These are phyloP conservation scores for Batkoa obscura DNA, from an alignment of 371 early-diverging fungal genomes.

Conservation along the genomic window DNA sequence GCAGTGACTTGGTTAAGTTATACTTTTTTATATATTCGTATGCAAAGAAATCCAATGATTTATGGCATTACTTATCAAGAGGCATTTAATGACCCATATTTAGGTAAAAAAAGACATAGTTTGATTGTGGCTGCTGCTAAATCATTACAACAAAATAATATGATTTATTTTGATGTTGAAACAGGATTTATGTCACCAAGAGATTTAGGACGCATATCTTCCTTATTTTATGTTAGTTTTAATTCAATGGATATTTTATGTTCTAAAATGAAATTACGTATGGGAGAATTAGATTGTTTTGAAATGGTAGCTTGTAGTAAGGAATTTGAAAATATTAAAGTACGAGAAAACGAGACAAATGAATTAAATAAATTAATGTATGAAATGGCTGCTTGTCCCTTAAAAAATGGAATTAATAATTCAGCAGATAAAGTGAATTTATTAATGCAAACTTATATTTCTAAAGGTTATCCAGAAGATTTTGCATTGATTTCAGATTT, in stretches of 20 bases:
- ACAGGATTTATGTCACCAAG: conserved; percentile 69
- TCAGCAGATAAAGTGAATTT: conserved; percentile 79
- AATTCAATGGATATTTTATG: conserved; percentile 74
- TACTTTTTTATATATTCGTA: conserved; percentile 93
- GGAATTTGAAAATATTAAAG: conserved; percentile 84
- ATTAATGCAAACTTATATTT: conserved; percentile 71
- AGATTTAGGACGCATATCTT: conserved; percentile 84
- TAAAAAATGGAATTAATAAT: conserved; percentile 17
- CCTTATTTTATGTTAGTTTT: conserved; percentile 75
- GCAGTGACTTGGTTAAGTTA: conserved; percentile 93
- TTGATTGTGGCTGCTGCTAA: conserved; percentile 53
- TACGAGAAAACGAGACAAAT: conserved; percentile 64
- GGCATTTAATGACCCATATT: conserved; percentile 50
- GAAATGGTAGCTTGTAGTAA: conserved; percentile 69
- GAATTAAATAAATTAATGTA: conserved; percentile 57
- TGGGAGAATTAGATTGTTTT: conserved; percentile 79
- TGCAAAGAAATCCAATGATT: conserved; percentile 82
- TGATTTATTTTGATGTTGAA: conserved; percentile 75
- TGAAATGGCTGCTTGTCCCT: conserved; percentile 42
- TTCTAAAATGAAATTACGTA: conserved; percentile 38
- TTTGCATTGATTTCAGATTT: conserved; percentile 86
- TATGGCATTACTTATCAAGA: conserved; percentile 74
- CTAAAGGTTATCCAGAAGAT: conserved; percentile 57
- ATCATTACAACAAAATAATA: conserved; percentile 62
- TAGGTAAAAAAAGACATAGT: conserved; percentile 53